Conservation (phyloP, 169 alveolate genomes). For the Perkinsus olseni region DNA sequence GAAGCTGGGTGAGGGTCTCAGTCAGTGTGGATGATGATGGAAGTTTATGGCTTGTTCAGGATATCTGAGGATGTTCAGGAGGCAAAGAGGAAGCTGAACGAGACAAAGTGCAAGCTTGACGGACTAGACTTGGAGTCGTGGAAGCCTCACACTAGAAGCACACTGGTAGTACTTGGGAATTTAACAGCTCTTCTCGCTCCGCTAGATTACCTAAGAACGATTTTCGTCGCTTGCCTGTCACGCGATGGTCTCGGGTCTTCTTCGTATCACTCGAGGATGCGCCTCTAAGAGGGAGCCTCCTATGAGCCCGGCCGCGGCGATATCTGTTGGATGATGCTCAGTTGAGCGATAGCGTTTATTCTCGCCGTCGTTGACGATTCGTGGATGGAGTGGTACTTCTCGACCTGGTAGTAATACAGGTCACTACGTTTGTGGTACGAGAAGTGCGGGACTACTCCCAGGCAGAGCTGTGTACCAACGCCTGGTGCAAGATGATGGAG, state of each 20-base stretch:
- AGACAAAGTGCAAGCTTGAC: conserved; percentile 1
- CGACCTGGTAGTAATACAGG: not conserved
- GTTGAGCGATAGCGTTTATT: no score
- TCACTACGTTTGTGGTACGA: conserved; percentile 10
- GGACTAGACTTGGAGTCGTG: conserved; percentile 20
- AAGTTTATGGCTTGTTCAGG: not conserved
- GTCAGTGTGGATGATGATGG: not conserved
- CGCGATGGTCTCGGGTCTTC: no score
- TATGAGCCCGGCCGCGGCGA: no score
- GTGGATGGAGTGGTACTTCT: no score
- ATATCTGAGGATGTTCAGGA: not conserved
- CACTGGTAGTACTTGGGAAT: conserved; percentile 8
- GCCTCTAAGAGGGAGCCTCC: no score
- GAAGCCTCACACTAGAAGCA: conserved; percentile 24
- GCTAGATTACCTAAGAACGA: no score
- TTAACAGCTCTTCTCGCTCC: no score
- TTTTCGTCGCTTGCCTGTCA: no score
- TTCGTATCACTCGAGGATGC: no score
- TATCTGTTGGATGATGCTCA: no score
- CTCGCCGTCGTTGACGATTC: no score
- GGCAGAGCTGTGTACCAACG: conserved; percentile 33
- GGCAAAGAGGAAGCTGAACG: not conserved
- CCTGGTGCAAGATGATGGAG: conserved; percentile 38
- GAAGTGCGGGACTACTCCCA: not conserved
- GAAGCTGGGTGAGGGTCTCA: not conserved